These are phyloP conservation scores for Selaginella tamariscina DNA, from an alignment of 75 land plant species.

Conservation along the genomic window DNA sequence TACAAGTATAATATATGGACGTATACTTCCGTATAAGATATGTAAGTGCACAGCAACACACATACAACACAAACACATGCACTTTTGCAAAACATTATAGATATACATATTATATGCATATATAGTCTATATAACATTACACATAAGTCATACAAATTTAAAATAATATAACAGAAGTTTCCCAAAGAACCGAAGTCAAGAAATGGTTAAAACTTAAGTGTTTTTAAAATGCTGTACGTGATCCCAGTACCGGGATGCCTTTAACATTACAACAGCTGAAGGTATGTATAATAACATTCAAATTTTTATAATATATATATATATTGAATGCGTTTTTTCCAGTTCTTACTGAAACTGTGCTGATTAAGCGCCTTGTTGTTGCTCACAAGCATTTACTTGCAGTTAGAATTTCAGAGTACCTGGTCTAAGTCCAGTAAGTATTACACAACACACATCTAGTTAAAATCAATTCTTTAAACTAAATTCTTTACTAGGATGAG, in stretches of 20 bases:
- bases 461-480: background rate
- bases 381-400: conserved; percentile 72
- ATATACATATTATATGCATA: no score
- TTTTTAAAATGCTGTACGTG: conserved; percentile 89
- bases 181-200: conserved; percentile 59
- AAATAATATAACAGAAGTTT: conserved; percentile 67
- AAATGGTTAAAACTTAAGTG: conserved; percentile 81
- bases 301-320: background rate
- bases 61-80: no score
- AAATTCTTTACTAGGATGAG: conserved; percentile 45
- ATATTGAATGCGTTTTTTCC: conserved; percentile 18
- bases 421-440: conserved; percentile 58
- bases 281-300: conserved; percentile 33
- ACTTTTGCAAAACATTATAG: no score
- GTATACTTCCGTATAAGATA: no score
- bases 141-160: no score
- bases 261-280: conserved; percentile 82
- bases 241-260: conserved; percentile 82
- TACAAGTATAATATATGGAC: no score
- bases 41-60: no score
- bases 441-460: background rate
- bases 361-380: conserved; percentile 77
- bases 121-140: no score
- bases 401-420: conserved; percentile 77
- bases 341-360: conserved; percentile 72